A percentile compares a stretch with the other conserved stretches of the same genome.
phyloP scores from a whole-genome alignment of 768 basidiomycete genomes.

The Phaffia australis region DNA sequence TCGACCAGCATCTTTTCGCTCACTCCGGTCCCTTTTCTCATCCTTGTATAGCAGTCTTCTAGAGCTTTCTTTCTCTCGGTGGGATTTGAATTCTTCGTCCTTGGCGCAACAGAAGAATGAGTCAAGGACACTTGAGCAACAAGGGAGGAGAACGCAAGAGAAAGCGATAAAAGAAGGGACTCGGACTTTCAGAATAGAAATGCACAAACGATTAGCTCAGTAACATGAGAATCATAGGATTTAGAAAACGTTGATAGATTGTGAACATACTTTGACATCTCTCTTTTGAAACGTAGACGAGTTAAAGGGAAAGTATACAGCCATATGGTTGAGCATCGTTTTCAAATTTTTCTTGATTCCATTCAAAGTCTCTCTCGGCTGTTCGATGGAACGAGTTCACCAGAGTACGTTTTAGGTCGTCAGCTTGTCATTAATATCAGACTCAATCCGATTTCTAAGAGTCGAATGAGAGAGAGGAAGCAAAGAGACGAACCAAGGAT shows the following conservation, averaged over 20 bases:
- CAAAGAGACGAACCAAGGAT: conserved; percentile 12
- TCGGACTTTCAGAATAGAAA: conserved; percentile 45
- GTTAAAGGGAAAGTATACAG: conserved; percentile 71
- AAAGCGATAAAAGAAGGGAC: conserved; percentile 27
- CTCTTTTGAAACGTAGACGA: conserved; percentile 32
- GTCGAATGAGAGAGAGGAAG: background rate
- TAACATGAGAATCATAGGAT: background rate
- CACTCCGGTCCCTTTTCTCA: conserved; percentile 25
- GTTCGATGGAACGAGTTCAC: background rate
- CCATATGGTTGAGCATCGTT: conserved; percentile 58
- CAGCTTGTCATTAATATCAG: conserved; percentile 27
- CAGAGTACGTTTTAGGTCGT: conserved; percentile 32
- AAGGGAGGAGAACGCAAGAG: conserved; percentile 33
- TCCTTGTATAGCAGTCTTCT: conserved; percentile 19
- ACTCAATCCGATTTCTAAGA: too few species aligned
- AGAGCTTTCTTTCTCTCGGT: conserved; percentile 10
- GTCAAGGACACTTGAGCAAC: conserved; percentile 34
- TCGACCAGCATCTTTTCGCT: conserved; percentile 27
- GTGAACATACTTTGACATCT: conserved; percentile 50
- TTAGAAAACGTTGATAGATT: conserved; percentile 3
- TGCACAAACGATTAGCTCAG: background rate
- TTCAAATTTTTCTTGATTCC: conserved; percentile 46
- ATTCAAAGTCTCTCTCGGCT: conserved; percentile 15
- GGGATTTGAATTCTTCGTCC: conserved; percentile 15
- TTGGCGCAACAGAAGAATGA: conserved; percentile 23